phyloP scores from a whole-genome alignment of 805 yeast genomes.

The Ogataea parapolymorpha region DNA sequence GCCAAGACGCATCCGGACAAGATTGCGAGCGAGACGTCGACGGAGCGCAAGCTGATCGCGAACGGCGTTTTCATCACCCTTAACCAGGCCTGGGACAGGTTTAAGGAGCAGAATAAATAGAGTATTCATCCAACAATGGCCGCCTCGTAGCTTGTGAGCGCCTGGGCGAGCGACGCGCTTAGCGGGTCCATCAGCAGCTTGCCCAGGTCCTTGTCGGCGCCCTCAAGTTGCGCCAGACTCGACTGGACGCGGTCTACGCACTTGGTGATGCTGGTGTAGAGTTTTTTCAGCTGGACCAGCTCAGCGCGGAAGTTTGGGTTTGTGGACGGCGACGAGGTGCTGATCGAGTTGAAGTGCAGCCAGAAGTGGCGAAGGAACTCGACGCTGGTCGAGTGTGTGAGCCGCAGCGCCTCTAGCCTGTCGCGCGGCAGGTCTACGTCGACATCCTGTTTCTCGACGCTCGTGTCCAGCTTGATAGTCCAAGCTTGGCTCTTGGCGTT shows the following conservation, averaged over 20 bases:
- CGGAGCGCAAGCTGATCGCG: conserved; percentile 78
- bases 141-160: conserved; percentile 43
- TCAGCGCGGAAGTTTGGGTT: conserved; percentile 32
- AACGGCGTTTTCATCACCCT: conserved; percentile 80
- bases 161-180: conserved; percentile 41
- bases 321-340: conserved; percentile 27
- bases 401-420: conserved; percentile 45
- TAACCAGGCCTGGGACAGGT: conserved; percentile 87
- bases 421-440: conserved; percentile 30
- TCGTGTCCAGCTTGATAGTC: conserved; percentile 29
- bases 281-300: conserved; percentile 37
- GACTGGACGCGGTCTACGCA: conserved; percentile 44
- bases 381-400: conserved; percentile 68
- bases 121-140: conserved; percentile 30
- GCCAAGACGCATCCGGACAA: conserved; percentile 85
- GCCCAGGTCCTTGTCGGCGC: conserved; percentile 17
- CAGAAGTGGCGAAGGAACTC: conserved; percentile 78
- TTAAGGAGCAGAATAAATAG: conserved; percentile 39
- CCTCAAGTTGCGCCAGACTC: conserved; percentile 17
- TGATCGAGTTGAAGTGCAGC: conserved; percentile 48
- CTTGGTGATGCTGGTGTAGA: conserved; percentile 48
- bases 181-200: conserved; percentile 40
- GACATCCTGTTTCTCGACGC: conserved; percentile 25
- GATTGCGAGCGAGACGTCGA: conserved; percentile 50
- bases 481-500: conserved; percentile 50